Evolutionary conservation across 2,329 filamentous ascomycete genomes (phyloP).

Genomic region (Aspergillus sp.): DNA sequence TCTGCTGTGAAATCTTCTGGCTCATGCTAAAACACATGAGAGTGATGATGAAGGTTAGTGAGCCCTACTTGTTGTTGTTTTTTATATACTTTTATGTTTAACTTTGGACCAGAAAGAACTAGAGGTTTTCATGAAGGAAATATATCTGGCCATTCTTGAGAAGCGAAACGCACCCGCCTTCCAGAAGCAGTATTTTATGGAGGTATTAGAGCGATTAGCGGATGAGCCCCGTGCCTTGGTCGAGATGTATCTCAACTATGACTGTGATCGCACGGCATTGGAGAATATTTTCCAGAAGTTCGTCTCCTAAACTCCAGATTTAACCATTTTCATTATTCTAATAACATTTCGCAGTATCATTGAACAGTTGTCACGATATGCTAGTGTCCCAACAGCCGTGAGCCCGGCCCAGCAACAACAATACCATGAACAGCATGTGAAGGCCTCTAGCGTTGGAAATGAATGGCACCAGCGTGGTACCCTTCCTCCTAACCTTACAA

Average conservation of each 20-base stretch:
- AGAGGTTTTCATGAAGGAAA: slow-evolving; percentile 96
- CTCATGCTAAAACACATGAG: slow-evolving; percentile 93
- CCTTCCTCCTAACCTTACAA: slow-evolving; percentile 81
- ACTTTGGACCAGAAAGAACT: slow-evolving; percentile 74
- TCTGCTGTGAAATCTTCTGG: slow-evolving; percentile 97
- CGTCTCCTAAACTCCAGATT: slow-evolving; percentile 8
- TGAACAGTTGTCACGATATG: slow-evolving; percentile 86
- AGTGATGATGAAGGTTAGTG: slow-evolving; percentile 79
- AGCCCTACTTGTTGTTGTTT: background rate
- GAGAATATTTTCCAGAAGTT: slow-evolving; percentile 91
- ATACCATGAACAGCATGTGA: slow-evolving; percentile 76
- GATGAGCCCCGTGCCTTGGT: slow-evolving; percentile 85
- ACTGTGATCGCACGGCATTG: slow-evolving; percentile 86
- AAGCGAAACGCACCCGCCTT: slow-evolving; percentile 81
- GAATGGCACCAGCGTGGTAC: slow-evolving; percentile 89
- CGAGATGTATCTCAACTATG: slow-evolving; percentile 96
- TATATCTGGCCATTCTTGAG: slow-evolving; percentile 89
- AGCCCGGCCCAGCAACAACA: slow-evolving; percentile 77
- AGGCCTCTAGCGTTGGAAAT: slow-evolving; percentile 55
- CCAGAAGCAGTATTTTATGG: slow-evolving; percentile 90
- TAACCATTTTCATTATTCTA: background rate
- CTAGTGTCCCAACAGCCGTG: slow-evolving; percentile 73
- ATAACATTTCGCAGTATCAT: slow-evolving; percentile 61
- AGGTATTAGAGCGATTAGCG: slow-evolving; percentile 78
- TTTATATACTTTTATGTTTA: slow-evolving; percentile 7